Evolutionary conservation across 2,329 filamentous ascomycete genomes (phyloP).

Genomic region (Aureobasidium pullulans): DNA sequence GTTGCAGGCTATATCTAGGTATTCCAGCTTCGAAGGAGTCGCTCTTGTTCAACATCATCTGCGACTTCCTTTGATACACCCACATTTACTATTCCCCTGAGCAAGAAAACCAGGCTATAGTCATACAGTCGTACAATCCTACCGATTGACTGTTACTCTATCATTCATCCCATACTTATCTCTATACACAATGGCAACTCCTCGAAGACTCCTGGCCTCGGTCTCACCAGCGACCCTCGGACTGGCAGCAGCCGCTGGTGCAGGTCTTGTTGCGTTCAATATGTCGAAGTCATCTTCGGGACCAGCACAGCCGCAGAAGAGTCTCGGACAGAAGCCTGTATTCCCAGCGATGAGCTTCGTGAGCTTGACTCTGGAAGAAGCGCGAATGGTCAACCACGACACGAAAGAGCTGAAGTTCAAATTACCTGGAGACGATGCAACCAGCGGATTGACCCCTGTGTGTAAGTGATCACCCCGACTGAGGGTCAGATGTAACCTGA

Average conservation of each 20-base stretch:
- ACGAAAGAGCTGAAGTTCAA: slow-evolving; percentile 52
- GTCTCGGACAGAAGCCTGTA: slow-evolving; percentile 8
- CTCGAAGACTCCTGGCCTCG: slow-evolving; percentile 5
- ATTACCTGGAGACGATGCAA: slow-evolving; percentile 40
- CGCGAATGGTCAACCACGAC: slow-evolving; percentile 50
- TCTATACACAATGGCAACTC: slow-evolving; percentile 16
- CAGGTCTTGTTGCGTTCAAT: not conserved
- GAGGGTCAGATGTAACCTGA: too few species aligned
- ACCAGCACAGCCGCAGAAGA: not conserved
- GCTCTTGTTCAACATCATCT: not conserved
- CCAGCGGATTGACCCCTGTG: slow-evolving; percentile 38
- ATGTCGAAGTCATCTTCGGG: not conserved
- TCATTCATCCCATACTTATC: slow-evolving; percentile 20
- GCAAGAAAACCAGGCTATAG: too few species aligned
- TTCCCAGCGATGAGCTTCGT: slow-evolving; percentile 31
- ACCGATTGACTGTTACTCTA: slow-evolving; percentile 31
- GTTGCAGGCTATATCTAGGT: not conserved
- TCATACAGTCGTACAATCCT: slow-evolving; percentile 48
- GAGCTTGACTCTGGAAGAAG: slow-evolving; percentile 44
- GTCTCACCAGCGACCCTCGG: slow-evolving; percentile 1
- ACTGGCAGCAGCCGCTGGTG: not conserved
- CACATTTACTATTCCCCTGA: too few species aligned
- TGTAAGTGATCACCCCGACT: not conserved
- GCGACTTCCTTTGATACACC: not conserved
- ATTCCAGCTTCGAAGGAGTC: not conserved